Evolutionary conservation across 306 rosid genomes (phyloP), one percentile per base, ranked within the genome.

Genomic region (Sindora glabra): DNA sequence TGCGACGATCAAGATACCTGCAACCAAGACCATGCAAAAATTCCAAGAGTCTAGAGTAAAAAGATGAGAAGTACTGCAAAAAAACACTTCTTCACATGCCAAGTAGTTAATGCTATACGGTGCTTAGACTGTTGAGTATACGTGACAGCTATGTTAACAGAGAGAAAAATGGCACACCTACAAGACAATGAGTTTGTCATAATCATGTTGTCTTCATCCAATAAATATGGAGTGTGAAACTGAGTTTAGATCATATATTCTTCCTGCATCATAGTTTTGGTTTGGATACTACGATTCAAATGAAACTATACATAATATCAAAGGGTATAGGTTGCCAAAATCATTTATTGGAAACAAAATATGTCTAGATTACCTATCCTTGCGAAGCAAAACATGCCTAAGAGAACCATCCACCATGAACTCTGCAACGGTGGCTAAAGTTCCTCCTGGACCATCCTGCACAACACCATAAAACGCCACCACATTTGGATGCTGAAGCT

Each of bases 401-500:
- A 89, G 85, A 62, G 96, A 89, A 70, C 96, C 96, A 61, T 89
- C 82, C 48, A 89, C 96, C 96, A 86, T 89, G 80, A 36, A 89
- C 68, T 89, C 96, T 6, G 96, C 59, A 46, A 89, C 95, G 12
- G 96, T 86, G 8, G 96, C 96, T 30, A 89, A 72, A 26, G 95
- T 89, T 39, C 79, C 90, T 41, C 96, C 95, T 10, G 95, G 90
- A 48, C 96, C 95, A 77, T 89, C 95, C 74, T 83, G 90, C 69
- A 89, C 96, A 26, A 89, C 90, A 56, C 96, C 96, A 77, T 89
- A 89, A 61, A 89, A 89, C 30, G 96, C 90, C 19, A 89, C 91
- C 24, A 89, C 96, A 77, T 89, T 89, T 58, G 96, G 96, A 77
- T 89, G 96, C 65, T 89, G 95, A 79, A 89, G 96, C 81, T 86